Conservation (phyloP, 495 filamentous ascomycete genomes). For the Talaromyces liani region DNA sequence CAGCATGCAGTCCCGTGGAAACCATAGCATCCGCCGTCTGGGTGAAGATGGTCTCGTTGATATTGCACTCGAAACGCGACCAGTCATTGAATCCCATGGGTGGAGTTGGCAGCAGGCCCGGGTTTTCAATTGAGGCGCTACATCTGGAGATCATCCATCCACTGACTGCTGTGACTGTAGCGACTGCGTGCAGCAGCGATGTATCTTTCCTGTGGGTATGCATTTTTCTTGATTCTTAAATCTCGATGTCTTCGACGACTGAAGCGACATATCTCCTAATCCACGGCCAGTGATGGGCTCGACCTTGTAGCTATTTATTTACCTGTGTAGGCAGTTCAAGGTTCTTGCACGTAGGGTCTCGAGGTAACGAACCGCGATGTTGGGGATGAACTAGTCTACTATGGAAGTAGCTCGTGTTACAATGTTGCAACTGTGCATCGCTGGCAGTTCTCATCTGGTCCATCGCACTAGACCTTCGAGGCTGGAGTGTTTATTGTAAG, state of each 20-base stretch:
- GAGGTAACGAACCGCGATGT: neutral
- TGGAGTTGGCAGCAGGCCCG: constrained; percentile 17
- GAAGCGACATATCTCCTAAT: neutral
- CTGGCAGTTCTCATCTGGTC: neutral
- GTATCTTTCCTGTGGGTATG: neutral
- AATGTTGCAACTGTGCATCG: constrained; percentile 1
- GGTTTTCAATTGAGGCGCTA: constrained; percentile 3
- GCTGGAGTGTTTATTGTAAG: too few relatives aligned
- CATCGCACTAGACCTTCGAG: too few relatives aligned
- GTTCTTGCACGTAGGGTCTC: neutral
- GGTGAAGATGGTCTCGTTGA: constrained; percentile 36
- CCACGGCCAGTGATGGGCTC: neutral
- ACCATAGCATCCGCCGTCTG: constrained; percentile 31
- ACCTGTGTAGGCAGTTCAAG: neutral
- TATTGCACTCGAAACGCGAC: constrained; percentile 33
- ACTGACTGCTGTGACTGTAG: neutral
- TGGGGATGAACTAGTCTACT: neutral
- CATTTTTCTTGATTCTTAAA: neutral
- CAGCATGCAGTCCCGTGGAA: constrained; percentile 26
- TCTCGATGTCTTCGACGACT: neutral
- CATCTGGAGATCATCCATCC: constrained; percentile 1
- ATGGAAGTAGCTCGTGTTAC: neutral
- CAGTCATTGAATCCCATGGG: constrained; percentile 43
- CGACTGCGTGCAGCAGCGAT: neutral
- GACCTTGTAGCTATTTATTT: neutral